Evolutionary conservation across 2,329 filamentous ascomycete genomes (phyloP).

Genomic region (Verticillium longisporum): DNA sequence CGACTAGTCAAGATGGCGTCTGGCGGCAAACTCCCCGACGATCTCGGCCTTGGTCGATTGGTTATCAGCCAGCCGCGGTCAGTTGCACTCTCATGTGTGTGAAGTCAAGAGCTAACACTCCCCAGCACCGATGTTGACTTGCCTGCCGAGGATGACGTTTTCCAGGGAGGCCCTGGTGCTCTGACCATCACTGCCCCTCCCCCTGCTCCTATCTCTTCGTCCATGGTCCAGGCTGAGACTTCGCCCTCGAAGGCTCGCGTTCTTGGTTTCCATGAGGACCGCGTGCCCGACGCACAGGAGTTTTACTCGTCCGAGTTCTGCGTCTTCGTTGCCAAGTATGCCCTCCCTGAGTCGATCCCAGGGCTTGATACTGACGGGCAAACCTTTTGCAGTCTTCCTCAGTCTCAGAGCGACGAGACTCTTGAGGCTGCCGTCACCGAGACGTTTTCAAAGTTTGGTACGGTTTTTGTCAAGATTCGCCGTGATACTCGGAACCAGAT

Average conservation of each 20-base stretch:
- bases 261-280: neutral
- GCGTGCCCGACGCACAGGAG: slow-evolving; percentile 39
- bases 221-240: neutral
- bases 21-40: neutral
- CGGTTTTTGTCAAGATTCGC: slow-evolving; percentile 56
- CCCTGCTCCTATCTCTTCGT: neutral
- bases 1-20: neutral
- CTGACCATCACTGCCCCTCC: neutral
- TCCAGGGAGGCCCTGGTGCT: neutral
- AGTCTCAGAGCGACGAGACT: slow-evolving; percentile 39
- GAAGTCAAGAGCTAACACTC: neutral
- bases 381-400: slow-evolving; percentile 37
- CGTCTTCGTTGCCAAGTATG: slow-evolving; percentile 62
- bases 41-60: neutral
- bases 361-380: slow-evolving; percentile 6
- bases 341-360: slow-evolving; percentile 7
- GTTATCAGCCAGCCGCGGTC: neutral
- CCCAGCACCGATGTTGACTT: neutral
- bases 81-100: neutral
- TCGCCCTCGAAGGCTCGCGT: neutral
- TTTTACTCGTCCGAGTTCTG: slow-evolving; percentile 49
- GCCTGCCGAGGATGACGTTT: neutral
- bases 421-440: slow-evolving; percentile 46
- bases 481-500: slow-evolving; percentile 51
- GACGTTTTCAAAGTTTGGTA: slow-evolving; percentile 46